Base-by-base conservation (phyloP, 176 grass and related monocot genomes). In the Aegilops longissima region DNA sequence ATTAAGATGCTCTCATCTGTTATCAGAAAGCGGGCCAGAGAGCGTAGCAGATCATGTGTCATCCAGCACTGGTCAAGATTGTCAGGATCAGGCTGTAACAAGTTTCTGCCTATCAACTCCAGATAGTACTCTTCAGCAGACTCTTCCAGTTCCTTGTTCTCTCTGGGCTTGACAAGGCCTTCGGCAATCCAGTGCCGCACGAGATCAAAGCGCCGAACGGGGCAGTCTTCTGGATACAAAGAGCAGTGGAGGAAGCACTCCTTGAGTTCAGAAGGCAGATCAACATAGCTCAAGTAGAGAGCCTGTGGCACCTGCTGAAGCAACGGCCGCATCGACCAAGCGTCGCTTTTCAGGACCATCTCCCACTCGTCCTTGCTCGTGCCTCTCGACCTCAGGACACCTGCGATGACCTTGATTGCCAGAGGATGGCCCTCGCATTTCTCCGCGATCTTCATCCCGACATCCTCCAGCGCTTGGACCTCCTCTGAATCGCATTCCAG, bases 181-280 rank as follows among this genome's bases (percentile, higher is more conserved):
- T 97, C 95, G 23, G 92, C 92, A 66, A 97, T 89, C 95, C 92
- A 97, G 40, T 81, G 86, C 3, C 86, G 84, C 61, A 94, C 86
- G 56, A 97, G 86, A 64, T 83, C 86, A 83, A 89, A 91, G 27
- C 31, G 70, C 49, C 54, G 81, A 33, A 97, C 91, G 51, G 66
- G 80, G 25, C 36, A 86, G 70, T 94, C 92, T 78, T 91, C 84
- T 52, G 92, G 95, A 75, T 93, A 97, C 69, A 94, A 62, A 25
- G 92, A 86, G 42, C 86, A 97, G 70, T 92, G 90, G 13, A 97
- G 90, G 80, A 97, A 97, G 47, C 95, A 97, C 77, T 93, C 92
- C 73, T 97, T 97, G 5, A 94, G 73, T 65, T 93, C 69, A 76
- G 92, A 92, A 27, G 90, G 86, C 71, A 97, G 87, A 86, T 97